Evolutionary conservation across 2,329 filamentous ascomycete species (phyloP), one percentile per base, ranked within the genome.

Genomic region (Aspergillus neotritici): DNA sequence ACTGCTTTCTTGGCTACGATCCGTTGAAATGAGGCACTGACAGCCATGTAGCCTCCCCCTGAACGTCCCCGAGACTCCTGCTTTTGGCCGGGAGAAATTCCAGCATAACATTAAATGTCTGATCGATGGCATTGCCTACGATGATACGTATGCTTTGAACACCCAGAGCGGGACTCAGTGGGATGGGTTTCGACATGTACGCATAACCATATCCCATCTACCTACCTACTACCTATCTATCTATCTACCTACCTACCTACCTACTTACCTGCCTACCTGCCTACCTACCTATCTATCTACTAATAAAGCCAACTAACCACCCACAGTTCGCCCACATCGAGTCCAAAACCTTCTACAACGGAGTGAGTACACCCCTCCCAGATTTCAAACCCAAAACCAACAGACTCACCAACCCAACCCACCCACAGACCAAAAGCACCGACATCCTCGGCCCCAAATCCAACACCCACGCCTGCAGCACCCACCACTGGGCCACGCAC

Each of bases 81-180:
- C 71, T 0, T 80, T 80, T 49, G 63, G 60, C 8, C 74, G 78
- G 4, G 69, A 78, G 48, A 49, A 55, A 0, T 80, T 80, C 57
- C 61, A 74, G 44, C 77, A 80, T 53, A 70, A 70, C 14, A 79
- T 80, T 63, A 77, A 77, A 50, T 46, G 56, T 1, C 37, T 71
- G 0, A 41, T 52, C 2, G 57, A 62, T 12, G 63, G 55, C 14
- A 40, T 69, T n/a, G 62, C 58, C 3, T 72, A 64, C 35, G 71
- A 73, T 47, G 73, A 75, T 53, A 50, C 60, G 1, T 67, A 73
- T 44, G 58, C 64, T 5, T 57, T 76, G 44, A 76, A 77, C 56
- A 73, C 72, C 4, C 72, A 74, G 44, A 66, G 65, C 37, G 65
- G 69, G 7, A 71, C 68, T n/a, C 72, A 74, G 48, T 75, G 72